phyloP scores from a whole-genome alignment of 441 rosid genomes.

The Pelargonium hybrid region DNA sequence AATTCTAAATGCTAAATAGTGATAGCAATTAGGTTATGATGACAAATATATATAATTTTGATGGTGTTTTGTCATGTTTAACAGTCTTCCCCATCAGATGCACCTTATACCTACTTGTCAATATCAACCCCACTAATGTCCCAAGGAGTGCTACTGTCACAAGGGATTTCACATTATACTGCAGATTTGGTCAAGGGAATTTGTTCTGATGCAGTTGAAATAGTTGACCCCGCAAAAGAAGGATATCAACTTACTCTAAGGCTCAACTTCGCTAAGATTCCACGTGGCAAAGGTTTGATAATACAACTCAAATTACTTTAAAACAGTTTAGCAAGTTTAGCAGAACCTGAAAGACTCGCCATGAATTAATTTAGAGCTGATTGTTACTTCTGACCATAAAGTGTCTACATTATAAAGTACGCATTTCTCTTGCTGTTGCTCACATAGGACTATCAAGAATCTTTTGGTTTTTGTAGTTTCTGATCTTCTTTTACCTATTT shows the following conservation, averaged over 20 bases:
- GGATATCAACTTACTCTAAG: constrained; percentile 74
- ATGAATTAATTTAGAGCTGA: not conserved
- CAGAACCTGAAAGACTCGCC: not conserved
- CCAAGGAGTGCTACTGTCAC: constrained; percentile 30
- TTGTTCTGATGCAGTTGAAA: constrained; percentile 46
- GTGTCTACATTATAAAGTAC: not conserved
- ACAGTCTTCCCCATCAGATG: constrained; percentile 56
- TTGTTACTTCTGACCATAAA: not conserved
- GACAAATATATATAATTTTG: not conserved
- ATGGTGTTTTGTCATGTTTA: constrained; percentile 1
- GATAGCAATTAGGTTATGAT: not conserved
- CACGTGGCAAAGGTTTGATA: constrained; percentile 47
- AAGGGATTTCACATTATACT: constrained; percentile 39
- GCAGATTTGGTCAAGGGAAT: constrained; percentile 37
- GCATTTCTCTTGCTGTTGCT: not conserved
- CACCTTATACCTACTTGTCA: constrained; percentile 43
- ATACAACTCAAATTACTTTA: constrained; percentile 10
- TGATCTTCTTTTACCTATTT: not conserved
- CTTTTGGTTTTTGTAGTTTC: not conserved
- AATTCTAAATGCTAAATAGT: not conserved
- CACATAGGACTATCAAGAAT: not conserved
- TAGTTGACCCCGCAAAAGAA: constrained; percentile 58
- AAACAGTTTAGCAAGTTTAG: not conserved
- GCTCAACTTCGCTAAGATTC: constrained; percentile 47
- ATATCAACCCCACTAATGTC: constrained; percentile 54